Base-by-base conservation (phyloP, 352 stramenopile species). In the Pythium rhizo-oryzae region DNA sequence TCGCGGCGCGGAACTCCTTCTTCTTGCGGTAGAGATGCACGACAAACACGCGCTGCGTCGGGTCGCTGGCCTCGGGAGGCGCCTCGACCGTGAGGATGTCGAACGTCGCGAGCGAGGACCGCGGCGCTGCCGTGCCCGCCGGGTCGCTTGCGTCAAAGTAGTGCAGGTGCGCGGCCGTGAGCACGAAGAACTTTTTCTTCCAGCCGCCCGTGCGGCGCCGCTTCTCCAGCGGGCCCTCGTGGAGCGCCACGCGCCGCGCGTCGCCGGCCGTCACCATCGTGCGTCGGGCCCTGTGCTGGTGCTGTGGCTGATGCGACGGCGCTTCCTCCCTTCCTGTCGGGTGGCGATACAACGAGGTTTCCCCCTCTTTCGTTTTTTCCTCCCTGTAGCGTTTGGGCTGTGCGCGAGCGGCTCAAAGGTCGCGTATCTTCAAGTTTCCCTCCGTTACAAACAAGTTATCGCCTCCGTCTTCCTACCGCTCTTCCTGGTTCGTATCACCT, bases 101-200 rank as follows among this genome's bases (percentile, higher is more conserved):
- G 67, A 81, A 80, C 6, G 85, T 90, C 15, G 78, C 64, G 19
- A 92, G 77, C 4, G 77, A 75, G 23, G 79, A 85, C 7, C 56
- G 55, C 37, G 63, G 21, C 35, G 61, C 43, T 11, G 63, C 55
- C 7, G 8, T 19, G 19, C 56, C 50, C 8, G 21, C 28, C 16
- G 28, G 25, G 6, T 71, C 65, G 41, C 37, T 67, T 39, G 82
- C 75, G 50, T 94, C 85, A 51, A 91, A 96, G 70, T 89, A 87
- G 66, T 87, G 77, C 46, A 83, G 81, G 21, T 87, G 80, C 30
- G 77, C 78, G 2, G 75, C 72, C 23, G 84, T 94, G 61, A 96
- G 74, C 25, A 94, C 70, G 44, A 92, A 93, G 55, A 84, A 84
- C 63, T 87, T 82, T 72, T 92, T 92, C 68, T 88, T 91, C 87